Evolutionary conservation across 768 basidiomycete genomes (phyloP), one percentile per base, ranked within the genome.

Genomic region (Tylopilus sp.): DNA sequence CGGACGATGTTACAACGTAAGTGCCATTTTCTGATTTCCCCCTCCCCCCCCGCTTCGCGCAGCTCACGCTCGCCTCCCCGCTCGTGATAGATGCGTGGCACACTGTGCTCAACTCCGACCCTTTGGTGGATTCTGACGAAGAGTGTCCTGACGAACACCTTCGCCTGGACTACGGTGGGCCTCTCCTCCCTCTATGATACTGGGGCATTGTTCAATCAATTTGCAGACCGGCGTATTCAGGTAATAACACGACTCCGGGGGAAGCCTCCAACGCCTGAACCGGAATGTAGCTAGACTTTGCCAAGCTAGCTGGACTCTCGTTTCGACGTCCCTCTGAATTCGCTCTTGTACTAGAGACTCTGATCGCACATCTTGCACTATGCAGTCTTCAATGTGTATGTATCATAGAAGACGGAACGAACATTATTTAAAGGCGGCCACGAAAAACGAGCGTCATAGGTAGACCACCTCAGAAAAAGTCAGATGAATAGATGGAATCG

Each of bases 51-150:
- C n/a, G n/a, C n/a, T n/a, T n/a, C n/a, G n/a, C 45, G 33, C 39
- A 40, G 47, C 53, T 56, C 40, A 59, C 36, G n/a, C n/a, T n/a
- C n/a, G n/a, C n/a, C n/a, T n/a, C n/a, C n/a, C n/a, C 59, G 28
- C 11, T 28, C 38, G 7, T 47, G 38, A 18, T 61, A 91, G 88
- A 89, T 62, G 83, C 88, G 15, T 90, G 85, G 85, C 80, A 86
- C 59, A 75, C 79, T 15, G 74, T 83, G 50, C 78, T 74, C 47
- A 80, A 77, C 26, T 79, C 80, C 33, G 88, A 91, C 61, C 83
- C 88, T n/a, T 71, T 90, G 25, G 69, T 75, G 44, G 86, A 89
- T 66, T 90, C 88, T 25, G 88, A 89, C 52, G 85, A 87, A 39
- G 85, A 87, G 61, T 69, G 71, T 43, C 76, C 73, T 13, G 85